Evolutionary conservation across 2,329 filamentous ascomycete species (phyloP).

Genomic region (Penicillium polonicum): DNA sequence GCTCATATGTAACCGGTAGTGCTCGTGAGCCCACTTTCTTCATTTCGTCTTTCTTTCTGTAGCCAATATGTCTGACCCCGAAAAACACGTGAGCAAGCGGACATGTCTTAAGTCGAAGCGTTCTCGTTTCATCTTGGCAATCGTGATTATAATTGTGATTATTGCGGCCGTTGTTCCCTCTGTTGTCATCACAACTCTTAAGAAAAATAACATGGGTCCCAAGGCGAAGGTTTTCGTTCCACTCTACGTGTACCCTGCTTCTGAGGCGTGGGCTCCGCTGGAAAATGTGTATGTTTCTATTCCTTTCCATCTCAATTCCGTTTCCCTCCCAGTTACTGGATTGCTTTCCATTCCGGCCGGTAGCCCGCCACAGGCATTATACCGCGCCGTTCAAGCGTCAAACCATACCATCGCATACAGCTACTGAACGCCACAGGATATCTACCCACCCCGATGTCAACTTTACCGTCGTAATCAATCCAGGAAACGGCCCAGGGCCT

Average conservation of each 20-base stretch:
- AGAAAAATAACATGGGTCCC: conserved; percentile 38
- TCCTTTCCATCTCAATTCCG: conserved; percentile 10
- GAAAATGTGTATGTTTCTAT: conserved; percentile 42
- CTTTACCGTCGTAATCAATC: conserved; percentile 54
- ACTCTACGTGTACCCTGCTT: conserved; percentile 50
- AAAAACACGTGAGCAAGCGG: conserved; percentile 36
- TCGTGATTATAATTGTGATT: conserved; percentile 31
- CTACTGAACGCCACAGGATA: conserved; percentile 35
- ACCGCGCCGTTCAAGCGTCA: conserved; percentile 10
- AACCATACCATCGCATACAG: conserved; percentile 10
- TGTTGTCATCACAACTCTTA: conserved; percentile 36
- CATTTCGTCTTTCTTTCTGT: conserved; percentile 9
- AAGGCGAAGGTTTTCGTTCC: conserved; percentile 48
- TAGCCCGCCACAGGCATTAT: conserved; percentile 13
- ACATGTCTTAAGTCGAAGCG: conserved; percentile 30
- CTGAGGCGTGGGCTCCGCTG: conserved; percentile 49
- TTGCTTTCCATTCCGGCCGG: conserved; percentile 10
- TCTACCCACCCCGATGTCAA: conserved; percentile 42
- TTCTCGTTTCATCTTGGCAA: conserved; percentile 30
- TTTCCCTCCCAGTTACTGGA: neutral
- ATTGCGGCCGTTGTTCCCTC: conserved; percentile 35
- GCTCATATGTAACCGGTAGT: conserved; percentile 10
- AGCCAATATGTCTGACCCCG: conserved; percentile 21
- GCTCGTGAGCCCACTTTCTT: conserved; percentile 13
- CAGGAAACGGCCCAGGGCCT: conserved; percentile 49